These are phyloP conservation scores for Strobilomyces dryophilus DNA, from an alignment of 768 basidiomycete genomes.

Conservation along the genomic window DNA sequence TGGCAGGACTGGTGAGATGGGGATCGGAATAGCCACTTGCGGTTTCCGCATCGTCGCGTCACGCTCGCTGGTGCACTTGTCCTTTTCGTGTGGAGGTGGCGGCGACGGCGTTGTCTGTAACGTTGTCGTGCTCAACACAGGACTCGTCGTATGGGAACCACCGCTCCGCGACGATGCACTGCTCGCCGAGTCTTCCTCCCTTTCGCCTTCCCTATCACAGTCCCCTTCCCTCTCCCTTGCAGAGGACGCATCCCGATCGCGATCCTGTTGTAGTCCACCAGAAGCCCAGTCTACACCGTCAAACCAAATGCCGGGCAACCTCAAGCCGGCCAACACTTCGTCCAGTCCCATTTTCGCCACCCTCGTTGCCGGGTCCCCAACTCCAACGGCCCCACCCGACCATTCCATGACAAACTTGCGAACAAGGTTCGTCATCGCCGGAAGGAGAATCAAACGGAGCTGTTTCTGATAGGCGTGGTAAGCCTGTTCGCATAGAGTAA, in stretches of 20 bases:
- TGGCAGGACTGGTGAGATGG: conserved; percentile 58
- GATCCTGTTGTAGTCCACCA: conserved; percentile 18
- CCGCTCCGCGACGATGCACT: conserved; percentile 45
- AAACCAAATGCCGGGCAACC: conserved; percentile 62
- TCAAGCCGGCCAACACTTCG: conserved; percentile 54
- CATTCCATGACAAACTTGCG: conserved; percentile 63
- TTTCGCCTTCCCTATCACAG: conserved; percentile 33
- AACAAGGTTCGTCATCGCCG: conserved; percentile 68
- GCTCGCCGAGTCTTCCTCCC: conserved; percentile 49
- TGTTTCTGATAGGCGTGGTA: conserved; percentile 56
- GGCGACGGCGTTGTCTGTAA: conserved; percentile 78
- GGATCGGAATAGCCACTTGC: conserved; percentile 33
- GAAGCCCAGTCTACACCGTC: conserved; percentile 65
- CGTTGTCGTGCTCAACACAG: conserved; percentile 69
- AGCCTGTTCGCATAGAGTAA: conserved; percentile 58
- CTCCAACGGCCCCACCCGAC: conserved; percentile 36
- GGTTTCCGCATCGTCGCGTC: conserved; percentile 14
- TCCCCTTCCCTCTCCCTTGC: conserved; percentile 12
- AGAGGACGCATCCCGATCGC: conserved; percentile 40
- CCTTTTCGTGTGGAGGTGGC: conserved; percentile 44
- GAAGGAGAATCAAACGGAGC: conserved; percentile 55
- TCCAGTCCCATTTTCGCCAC: conserved; percentile 55
- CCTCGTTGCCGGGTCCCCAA: conserved; percentile 51
- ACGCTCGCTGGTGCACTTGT: conserved; percentile 30
- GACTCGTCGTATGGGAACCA: conserved; percentile 62